Base-by-base conservation (phyloP, 106 monocot species). In the Dioscorea alata region DNA sequence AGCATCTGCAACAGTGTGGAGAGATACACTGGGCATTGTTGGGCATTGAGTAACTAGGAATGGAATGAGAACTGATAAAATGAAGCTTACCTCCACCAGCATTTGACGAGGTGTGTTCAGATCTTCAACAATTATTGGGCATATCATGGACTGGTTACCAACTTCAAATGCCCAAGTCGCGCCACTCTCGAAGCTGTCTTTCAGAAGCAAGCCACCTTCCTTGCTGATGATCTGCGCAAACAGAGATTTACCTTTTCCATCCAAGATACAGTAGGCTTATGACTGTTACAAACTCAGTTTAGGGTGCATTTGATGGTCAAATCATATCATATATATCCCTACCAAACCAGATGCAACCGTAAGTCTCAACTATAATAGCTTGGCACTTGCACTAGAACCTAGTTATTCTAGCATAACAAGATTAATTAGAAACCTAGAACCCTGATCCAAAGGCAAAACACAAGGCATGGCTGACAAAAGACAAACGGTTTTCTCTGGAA, bases 121-220 rank as follows among this genome's bases (percentile, higher is more conserved):
- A 85, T 97, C 97, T 63, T 89, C 92, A 23, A 97, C 97, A 57
- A 97, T 82, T 21, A 97, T 92, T 14, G 97, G 97, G 33, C 97
- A 92, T 48, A 70, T 72, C 82, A 75, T 83, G 3, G 89, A 74
- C 63, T 85, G 80, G 50, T 75, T 73, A 48, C 82, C 97, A 32
- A 97, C 84, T 60, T 97, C 86, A 80, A 84, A 97, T 49, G 97
- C 92, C 92, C 97, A 92, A 24, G 89, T 85, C 23, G 79, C 84
- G 56, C 88, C 97, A 66, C 92, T 83, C 60, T 79, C 81, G 57
- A 85, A 81, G 31, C 81, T 84, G 60, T 97, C 92, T 75, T 92
- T 89, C 72, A 89, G 60, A 12, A 81, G 75, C 23, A 86, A 57
- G 2, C 82, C 95, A 16, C 82, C 85, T 28, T 86, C 93, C 64